phyloP scores from a whole-genome alignment of 371 early-diverging fungal species.

The Mortierella sp. region DNA sequence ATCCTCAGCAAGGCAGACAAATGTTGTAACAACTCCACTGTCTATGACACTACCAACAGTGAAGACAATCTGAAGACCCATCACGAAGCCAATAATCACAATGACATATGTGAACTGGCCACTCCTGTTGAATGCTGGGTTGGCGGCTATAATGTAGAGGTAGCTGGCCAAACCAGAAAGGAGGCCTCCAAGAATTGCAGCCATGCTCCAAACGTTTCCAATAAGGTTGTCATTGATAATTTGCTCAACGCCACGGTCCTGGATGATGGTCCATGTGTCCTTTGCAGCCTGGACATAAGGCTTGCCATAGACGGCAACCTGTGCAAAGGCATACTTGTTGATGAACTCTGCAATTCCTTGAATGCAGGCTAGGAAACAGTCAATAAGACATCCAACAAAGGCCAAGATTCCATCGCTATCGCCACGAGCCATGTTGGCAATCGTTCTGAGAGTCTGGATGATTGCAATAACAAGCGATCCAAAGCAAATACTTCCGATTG shows the following conservation, averaged over 20 bases:
- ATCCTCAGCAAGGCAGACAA: conserved; percentile 86
- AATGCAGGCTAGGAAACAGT: conserved; percentile 62
- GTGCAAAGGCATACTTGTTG: conserved; percentile 88
- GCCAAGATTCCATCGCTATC: conserved; percentile 55
- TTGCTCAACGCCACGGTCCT: conserved; percentile 87
- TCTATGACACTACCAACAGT: conserved; percentile 79
- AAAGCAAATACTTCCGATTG: conserved; percentile 93
- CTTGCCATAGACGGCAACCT: conserved; percentile 93
- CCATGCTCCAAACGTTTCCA: conserved; percentile 75
- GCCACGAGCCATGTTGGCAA: conserved; percentile 40
- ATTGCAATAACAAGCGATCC: conserved; percentile 91
- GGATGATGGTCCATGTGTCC: conserved; percentile 85
- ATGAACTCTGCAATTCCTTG: conserved; percentile 73
- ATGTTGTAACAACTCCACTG: conserved; percentile 81
- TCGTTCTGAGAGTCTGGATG: conserved; percentile 58
- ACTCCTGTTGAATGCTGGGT: conserved; percentile 57
- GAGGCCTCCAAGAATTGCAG: conserved; percentile 64
- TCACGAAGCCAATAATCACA: conserved; percentile 69
- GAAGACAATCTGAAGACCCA: conserved; percentile 79
- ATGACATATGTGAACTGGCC: conserved; percentile 66
- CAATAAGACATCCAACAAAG: conserved; percentile 61
- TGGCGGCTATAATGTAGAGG: conserved; percentile 58
- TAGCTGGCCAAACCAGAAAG: conserved; percentile 63
- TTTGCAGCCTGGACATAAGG: conserved; percentile 83
- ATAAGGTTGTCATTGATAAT: conserved; percentile 90